Percentiles rank a stretch among this genome's conserved stretches.
Evolutionary conservation across 2,329 filamentous ascomycete genomes (phyloP).

Genomic region (Colletotrichum karsti): DNA sequence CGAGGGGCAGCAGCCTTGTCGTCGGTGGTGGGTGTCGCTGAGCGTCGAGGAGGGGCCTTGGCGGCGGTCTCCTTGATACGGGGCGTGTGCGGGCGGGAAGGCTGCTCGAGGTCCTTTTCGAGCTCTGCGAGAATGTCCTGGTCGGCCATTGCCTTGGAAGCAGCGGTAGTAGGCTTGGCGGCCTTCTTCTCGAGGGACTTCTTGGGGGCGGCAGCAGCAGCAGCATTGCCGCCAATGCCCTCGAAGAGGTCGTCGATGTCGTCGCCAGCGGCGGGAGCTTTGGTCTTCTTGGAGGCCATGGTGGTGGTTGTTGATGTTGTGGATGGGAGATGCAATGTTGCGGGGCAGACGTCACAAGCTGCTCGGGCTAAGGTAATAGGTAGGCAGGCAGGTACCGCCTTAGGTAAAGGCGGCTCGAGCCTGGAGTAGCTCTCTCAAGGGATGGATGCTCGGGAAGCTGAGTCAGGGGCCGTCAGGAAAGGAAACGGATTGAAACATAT

Average conservation of each 20-base stretch:
- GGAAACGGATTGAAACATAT: neutral
- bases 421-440: neutral
- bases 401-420: too few species aligned
- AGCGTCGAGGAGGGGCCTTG: conserved; percentile 56
- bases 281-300: conserved; percentile 70
- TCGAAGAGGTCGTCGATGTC: conserved; percentile 74
- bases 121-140: conserved; percentile 89
- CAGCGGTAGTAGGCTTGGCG: conserved; percentile 56
- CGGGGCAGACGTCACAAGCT: conserved; percentile 25
- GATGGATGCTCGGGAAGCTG: conserved; percentile 17
- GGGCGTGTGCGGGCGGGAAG: conserved; percentile 85
- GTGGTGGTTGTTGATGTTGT: conserved; percentile 3
- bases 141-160: conserved; percentile 59
- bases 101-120: conserved; percentile 69
- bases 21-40: conserved; percentile 67
- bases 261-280: conserved; percentile 64
- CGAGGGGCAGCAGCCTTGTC: conserved; percentile 65
- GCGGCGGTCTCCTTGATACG: conserved; percentile 66
- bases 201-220: conserved; percentile 54
- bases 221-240: conserved; percentile 63
- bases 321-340: conserved; percentile 11
- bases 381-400: neutral
- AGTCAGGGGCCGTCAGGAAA: conserved; percentile 12
- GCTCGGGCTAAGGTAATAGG: too few species aligned
- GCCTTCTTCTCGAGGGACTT: conserved; percentile 52